Evolutionary conservation across 2,329 filamentous ascomycete species (phyloP).

Genomic region (Calonectria naviculata): DNA sequence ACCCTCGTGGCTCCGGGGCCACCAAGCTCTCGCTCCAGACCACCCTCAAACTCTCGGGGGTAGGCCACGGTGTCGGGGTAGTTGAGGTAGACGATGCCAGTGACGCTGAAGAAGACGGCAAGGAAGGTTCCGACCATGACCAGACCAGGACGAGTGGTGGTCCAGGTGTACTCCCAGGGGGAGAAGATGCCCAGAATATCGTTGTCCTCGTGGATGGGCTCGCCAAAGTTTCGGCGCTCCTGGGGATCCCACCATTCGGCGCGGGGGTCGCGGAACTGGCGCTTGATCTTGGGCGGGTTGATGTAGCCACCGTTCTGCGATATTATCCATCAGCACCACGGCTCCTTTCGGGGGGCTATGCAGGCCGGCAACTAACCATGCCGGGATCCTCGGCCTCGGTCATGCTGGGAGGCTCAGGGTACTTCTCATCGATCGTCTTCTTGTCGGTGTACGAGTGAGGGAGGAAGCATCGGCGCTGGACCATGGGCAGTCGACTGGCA

Average conservation of each 20-base stretch:
- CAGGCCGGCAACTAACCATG: conserved; percentile 63
- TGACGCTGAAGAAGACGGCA: conserved; percentile 69
- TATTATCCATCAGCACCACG: conserved; percentile 39
- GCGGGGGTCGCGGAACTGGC: conserved; percentile 92
- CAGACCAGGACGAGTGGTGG: conserved; percentile 75
- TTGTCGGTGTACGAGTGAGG: conserved; percentile 60
- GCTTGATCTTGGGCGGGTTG: conserved; percentile 84
- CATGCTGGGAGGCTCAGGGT: conserved; percentile 57
- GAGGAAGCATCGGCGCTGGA: conserved; percentile 68
- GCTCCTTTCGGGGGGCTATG: conserved; percentile 12
- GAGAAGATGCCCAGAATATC: conserved; percentile 92
- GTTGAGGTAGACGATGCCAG: conserved; percentile 73
- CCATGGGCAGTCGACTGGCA: conserved; percentile 61
- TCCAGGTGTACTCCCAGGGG: conserved; percentile 89
- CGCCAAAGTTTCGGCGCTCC: conserved; percentile 95
- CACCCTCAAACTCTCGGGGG: conserved; percentile 78
- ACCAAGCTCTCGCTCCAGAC: conserved; percentile 80
- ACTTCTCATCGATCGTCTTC: conserved; percentile 63
- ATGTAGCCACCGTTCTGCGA: conserved; percentile 84
- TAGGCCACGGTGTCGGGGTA: conserved; percentile 80
- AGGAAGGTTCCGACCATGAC: conserved; percentile 77
- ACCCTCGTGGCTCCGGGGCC: conserved; percentile 75
- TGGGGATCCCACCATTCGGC: conserved; percentile 98
- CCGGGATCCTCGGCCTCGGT: conserved; percentile 73
- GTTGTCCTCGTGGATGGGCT: conserved; percentile 96